Base-by-base conservation (phyloP, 2,329 filamentous ascomycete genomes). In the Fusarium keratoplasticum region DNA sequence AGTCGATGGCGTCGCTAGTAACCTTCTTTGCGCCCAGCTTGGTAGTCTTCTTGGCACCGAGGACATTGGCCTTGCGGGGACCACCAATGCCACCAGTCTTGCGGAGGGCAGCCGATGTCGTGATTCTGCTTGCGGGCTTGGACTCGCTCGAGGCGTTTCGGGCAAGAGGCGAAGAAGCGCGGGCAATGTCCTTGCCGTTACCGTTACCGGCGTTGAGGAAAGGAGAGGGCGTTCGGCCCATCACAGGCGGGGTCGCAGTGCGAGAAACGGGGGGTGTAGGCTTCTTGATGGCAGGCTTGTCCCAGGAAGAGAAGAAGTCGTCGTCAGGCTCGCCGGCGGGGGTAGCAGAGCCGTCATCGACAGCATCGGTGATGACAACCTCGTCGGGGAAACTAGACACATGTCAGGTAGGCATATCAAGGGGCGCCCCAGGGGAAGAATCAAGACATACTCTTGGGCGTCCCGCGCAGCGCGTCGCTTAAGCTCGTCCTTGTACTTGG, bases 221-320 rank as follows among this genome's bases (percentile, higher is more conserved):
- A 2, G 96, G 96, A n/a, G 96, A 98, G 6, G 91, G 90, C 13
- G 93, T 95, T 77, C 95, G 93, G 78, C 93, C 93, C 76, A 94
- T 89, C 13, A 94, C 90, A 5, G 94, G 92, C 16, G 96, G 96
- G 4, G 96, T 98, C 61, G 91, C 92, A 50, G 94, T 96, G 80
- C 96, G 93, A 40, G 96, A 98, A 50, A 96, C 90, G 18, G 96
- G 96, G 76, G 97, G 97, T 74, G 95, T 98, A 38, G 96, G 96
- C 78, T 95, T 92, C 88, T 98, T 99, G 85, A 99, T 97, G 6
- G 95, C 90, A 25, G 96, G 96, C 86, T 98, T 98, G 81, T 98
- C 96, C 96, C 96, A 99, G 1, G 95, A 98, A 11, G 96, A 98
- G 85, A 99, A 99, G 88, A 99, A 99, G 82, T 98, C 96, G 80